These are phyloP conservation scores for Tetrastigma voinierianum DNA, from an alignment of 164 flowering plant genomes.

Conservation along the genomic window DNA sequence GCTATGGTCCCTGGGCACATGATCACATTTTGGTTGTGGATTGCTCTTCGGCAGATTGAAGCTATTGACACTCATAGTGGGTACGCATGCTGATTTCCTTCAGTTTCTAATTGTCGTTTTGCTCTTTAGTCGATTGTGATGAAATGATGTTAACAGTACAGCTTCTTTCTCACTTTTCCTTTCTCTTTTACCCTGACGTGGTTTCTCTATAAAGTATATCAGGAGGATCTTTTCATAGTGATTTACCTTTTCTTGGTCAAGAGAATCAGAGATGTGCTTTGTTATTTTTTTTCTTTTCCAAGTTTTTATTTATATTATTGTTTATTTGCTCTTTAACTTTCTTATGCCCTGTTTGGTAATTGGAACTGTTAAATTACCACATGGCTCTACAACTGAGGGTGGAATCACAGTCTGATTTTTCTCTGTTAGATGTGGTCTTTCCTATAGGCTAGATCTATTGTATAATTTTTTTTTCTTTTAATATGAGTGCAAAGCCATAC, in stretches of 20 bases:
- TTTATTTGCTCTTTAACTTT: background rate
- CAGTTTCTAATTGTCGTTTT: conserved; percentile 6
- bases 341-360: background rate
- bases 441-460: no score
- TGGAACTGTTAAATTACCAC: background rate
- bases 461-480: no score
- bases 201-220: conserved; percentile 10
- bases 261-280: conserved; percentile 9
- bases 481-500: no score
- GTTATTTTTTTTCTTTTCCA: background rate
- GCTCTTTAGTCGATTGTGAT: conserved; percentile 15
- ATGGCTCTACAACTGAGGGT: no score
- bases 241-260: conserved; percentile 10
- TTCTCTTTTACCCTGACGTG: background rate
- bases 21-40: conserved; percentile 91
- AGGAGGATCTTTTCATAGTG: conserved; percentile 10
- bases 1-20: conserved; percentile 85
- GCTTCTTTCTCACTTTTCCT: conserved; percentile 1
- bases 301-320: no score
- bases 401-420: no score
- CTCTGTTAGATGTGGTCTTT: no score
- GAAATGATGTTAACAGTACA: conserved; percentile 17
- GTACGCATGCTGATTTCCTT: conserved; percentile 38
- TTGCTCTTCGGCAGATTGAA: conserved; percentile 78
- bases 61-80: conserved; percentile 95